phyloP scores from a whole-genome alignment of 1,284 basidiomycete genomes.

The Mycena citricolor region DNA sequence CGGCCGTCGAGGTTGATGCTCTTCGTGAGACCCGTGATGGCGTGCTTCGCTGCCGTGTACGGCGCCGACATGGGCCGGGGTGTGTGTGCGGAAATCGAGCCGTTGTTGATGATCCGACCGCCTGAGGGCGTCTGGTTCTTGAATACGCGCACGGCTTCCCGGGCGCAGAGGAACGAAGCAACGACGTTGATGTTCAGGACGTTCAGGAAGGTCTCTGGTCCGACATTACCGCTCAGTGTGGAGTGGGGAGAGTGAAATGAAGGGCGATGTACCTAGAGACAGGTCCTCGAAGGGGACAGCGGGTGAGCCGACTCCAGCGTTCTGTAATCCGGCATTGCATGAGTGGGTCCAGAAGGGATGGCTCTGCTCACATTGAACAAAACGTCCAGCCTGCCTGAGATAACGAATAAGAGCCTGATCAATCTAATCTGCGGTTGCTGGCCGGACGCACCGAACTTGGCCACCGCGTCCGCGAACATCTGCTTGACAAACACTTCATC shows the following conservation, averaged over 20 bases:
- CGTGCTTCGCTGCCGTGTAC: constrained; percentile 81
- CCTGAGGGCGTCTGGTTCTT: constrained; percentile 72
- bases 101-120: constrained; percentile 85
- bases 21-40: constrained; percentile 74
- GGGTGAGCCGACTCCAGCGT: constrained; percentile 60
- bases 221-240: no score
- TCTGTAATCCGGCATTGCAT: constrained; percentile 39
- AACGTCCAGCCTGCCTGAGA: constrained; percentile 67
- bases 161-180: constrained; percentile 73
- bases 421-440: no score
- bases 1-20: constrained; percentile 76
- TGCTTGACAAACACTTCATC: constrained; percentile 56
- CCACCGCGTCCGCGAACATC: constrained; percentile 58
- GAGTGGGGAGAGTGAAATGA: background rate
- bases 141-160: constrained; percentile 75
- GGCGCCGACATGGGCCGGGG: constrained; percentile 68
- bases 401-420: background rate
- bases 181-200: constrained; percentile 73
- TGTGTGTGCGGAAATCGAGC: constrained; percentile 72
- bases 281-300: constrained; percentile 62
- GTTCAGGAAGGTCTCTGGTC: constrained; percentile 51
- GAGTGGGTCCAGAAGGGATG: background rate
- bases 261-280: constrained; percentile 37
- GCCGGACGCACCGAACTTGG: constrained; percentile 57
- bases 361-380: constrained; percentile 70